Evolutionary conservation across 1,284 basidiomycete genomes (phyloP), one percentile per base, ranked within the genome.

Genomic region (Apiotrichum gracile): DNA sequence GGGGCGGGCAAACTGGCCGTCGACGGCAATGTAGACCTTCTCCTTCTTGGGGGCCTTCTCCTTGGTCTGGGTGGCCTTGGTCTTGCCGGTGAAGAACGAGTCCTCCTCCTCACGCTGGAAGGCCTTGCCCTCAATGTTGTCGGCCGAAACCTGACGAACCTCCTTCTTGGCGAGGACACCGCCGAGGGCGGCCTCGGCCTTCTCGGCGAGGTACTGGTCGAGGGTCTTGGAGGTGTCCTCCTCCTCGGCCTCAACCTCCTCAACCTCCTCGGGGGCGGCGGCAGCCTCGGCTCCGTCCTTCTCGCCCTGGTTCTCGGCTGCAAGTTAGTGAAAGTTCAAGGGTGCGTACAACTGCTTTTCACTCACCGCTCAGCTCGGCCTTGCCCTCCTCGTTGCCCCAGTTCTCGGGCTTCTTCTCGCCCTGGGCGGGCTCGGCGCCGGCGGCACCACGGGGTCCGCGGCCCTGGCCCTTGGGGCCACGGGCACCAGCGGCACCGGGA

Each of bases 331-430:
- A 24, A n/a, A 4, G n/a, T 6, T 8, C 12, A 22, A 5, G 25
- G 10, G 1, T 1, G 8, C 22, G 7, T 4, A 25, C 14, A 24
- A 12, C 7, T 1, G 14, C 7, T 0, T 4, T 33, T 3, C 63
- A 75, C 54, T 70, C 76, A 61, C 83, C 87, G 55, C 80, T 83
- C 66, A 85, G 78, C 76, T 94, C 91, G 42, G 79, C 80, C 62
- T 79, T 80, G 66, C 85, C 88, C 67, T 92, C 88, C 65, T 90
- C 87, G 55, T 86, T 88, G 61, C 91, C 91, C 91, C 91, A 96
- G 61, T 85, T 86, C 73, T 91, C 87, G 37, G 49, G 37, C 79
- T 88, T 88, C 83, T 96, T 96, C 65, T 91, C 86, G 41, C 87
- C 85, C 29, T 26, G 25, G 25, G 40, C 25, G 25, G n/a, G 9